Conservation (phyloP, 345 rosid species). For the Ricinus communis region DNA sequence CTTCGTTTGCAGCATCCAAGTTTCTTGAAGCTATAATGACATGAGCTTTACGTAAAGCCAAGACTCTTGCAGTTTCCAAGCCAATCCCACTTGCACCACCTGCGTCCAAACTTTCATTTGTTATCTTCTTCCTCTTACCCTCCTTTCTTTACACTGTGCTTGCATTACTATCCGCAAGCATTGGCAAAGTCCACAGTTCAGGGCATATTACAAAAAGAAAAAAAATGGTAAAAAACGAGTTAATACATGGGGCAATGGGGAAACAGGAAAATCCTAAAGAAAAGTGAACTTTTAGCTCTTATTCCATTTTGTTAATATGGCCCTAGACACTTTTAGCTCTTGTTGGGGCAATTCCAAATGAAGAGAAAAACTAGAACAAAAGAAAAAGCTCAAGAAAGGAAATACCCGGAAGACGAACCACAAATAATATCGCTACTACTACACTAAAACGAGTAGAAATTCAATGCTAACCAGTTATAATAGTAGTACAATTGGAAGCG, state of each 20-base stretch:
- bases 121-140: too few relatives aligned
- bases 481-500: conserved; percentile 63
- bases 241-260: too few relatives aligned
- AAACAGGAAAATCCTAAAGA: too few relatives aligned
- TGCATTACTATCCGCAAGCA: too few relatives aligned
- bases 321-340: too few relatives aligned
- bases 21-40: conserved; percentile 81
- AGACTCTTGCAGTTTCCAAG: conserved; percentile 79
- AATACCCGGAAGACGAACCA: neutral
- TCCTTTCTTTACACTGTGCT: too few relatives aligned
- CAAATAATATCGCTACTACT: neutral
- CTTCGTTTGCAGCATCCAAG: conserved; percentile 65
- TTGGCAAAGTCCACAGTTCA: too few relatives aligned
- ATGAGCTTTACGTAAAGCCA: conserved; percentile 64
- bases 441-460: neutral
- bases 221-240: too few relatives aligned
- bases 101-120: conserved; percentile 14
- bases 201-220: too few relatives aligned
- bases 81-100: conserved; percentile 98
- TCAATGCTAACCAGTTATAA: conserved; percentile 64
- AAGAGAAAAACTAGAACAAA: neutral
- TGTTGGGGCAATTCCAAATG: too few relatives aligned
- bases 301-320: too few relatives aligned
- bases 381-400: neutral
- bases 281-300: too few relatives aligned